Evolutionary conservation across 2,329 filamentous ascomycete genomes (phyloP).

Genomic region (Bipolaris bicolor): DNA sequence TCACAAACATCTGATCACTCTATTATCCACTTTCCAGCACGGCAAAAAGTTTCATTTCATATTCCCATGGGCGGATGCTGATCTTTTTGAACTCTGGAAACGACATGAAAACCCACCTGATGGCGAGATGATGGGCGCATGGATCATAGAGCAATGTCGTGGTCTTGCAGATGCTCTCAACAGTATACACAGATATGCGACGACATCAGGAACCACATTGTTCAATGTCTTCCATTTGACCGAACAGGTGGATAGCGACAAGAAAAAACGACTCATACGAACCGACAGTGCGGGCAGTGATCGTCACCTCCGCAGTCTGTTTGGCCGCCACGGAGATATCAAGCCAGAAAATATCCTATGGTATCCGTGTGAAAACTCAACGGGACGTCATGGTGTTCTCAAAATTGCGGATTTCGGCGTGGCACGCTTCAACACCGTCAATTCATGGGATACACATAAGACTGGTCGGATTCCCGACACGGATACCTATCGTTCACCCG

Average conservation of each 20-base stretch:
- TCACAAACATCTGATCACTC: not conserved
- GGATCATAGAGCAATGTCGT: constrained; percentile 8
- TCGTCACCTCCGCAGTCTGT: constrained; percentile 13
- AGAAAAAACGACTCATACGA: not conserved
- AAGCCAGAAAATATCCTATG: constrained; percentile 50
- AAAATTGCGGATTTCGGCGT: constrained; percentile 46
- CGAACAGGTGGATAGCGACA: not conserved
- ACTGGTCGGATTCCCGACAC: constrained; percentile 1
- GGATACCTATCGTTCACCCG: constrained; percentile 50
- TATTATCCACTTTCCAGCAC: constrained; percentile 7
- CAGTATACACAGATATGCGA: constrained; percentile 7
- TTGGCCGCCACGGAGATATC: constrained; percentile 44
- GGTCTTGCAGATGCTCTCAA: constrained; percentile 13
- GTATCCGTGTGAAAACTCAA: constrained; percentile 18
- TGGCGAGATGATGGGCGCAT: not conserved
- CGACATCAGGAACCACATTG: constrained; percentile 1
- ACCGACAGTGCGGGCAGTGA: not conserved
- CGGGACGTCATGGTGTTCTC: constrained; percentile 20
- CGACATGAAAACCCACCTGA: not conserved
- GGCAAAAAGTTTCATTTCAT: constrained; percentile 2
- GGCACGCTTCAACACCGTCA: constrained; percentile 9
- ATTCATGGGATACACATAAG: constrained; percentile 1
- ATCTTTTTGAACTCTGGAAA: constrained; percentile 10
- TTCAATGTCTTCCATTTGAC: not conserved
- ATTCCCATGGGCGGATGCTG: constrained; percentile 15